phyloP scores from a whole-genome alignment of 1,284 basidiomycete genomes.

The Rhodotorula sp. region DNA sequence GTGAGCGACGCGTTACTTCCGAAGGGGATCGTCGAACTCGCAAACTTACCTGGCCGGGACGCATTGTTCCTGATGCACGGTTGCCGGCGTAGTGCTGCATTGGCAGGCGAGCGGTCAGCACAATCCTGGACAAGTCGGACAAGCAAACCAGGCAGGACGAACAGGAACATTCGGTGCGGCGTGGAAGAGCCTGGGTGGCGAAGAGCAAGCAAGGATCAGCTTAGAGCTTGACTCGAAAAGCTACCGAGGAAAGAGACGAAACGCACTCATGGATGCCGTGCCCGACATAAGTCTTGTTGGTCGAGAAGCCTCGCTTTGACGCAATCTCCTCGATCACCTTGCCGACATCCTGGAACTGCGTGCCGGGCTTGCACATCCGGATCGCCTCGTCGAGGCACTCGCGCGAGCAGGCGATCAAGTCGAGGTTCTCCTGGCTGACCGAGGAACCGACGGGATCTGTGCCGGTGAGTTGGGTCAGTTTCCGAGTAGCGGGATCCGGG shows the following conservation, averaged over 20 bases:
- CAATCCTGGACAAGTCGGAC: accelerated
- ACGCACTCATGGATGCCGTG: constrained; percentile 75
- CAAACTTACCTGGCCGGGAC: constrained; percentile 56
- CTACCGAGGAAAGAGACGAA: too few relatives aligned
- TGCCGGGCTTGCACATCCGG: constrained; percentile 44
- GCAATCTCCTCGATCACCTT: constrained; percentile 71
- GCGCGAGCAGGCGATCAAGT: constrained; percentile 74
- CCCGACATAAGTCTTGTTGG: constrained; percentile 74
- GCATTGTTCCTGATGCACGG: constrained; percentile 71
- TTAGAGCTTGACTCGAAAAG: neutral
- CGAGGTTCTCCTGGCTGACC: constrained; percentile 62
- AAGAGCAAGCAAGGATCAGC: neutral
- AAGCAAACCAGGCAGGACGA: neutral
- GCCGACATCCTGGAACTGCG: constrained; percentile 54
- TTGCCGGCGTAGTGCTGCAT: constrained; percentile 80
- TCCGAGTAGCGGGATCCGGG: neutral
- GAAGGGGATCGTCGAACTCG: neutral
- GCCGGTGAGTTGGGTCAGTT: neutral
- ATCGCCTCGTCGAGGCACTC: constrained; percentile 78
- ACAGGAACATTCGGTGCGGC: constrained; percentile 45
- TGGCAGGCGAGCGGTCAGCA: constrained; percentile 50
- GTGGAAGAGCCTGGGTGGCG: constrained; percentile 59
- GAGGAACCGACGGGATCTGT: constrained; percentile 29
- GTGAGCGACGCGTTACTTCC: neutral
- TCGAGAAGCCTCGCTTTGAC: constrained; percentile 72